phyloP scores from a whole-genome alignment of 2,329 filamentous ascomycete species.

The Fusarium abutilonis region DNA sequence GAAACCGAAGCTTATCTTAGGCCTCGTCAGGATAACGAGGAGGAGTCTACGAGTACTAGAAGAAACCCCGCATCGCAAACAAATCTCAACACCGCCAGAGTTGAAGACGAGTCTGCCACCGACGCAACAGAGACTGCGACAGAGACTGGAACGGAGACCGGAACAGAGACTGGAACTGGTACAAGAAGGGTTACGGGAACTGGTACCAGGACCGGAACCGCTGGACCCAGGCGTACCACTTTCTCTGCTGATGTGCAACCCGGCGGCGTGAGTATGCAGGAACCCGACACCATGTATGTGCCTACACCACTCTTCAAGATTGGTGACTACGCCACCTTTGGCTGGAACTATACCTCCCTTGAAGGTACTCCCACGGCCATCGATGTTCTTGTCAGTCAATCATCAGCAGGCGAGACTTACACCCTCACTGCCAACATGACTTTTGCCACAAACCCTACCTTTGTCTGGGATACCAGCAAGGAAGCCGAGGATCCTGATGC shows the following conservation, averaged over 20 bases:
- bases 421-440: constrained; percentile 73
- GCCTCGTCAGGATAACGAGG: constrained; percentile 21
- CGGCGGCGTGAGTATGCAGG: constrained; percentile 64
- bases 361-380: constrained; percentile 67
- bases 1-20: constrained; percentile 23
- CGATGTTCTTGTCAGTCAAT: constrained; percentile 68
- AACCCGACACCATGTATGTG: constrained; percentile 57
- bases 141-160: constrained; percentile 13
- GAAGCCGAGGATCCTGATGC: constrained; percentile 57
- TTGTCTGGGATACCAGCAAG: constrained; percentile 67
- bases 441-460: constrained; percentile 60
- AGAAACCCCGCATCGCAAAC: constrained; percentile 43
- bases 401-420: constrained; percentile 62
- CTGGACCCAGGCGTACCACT: constrained; percentile 50
- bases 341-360: constrained; percentile 73
- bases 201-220: constrained; percentile 40
- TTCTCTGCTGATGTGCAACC: constrained; percentile 59
- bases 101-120: constrained; percentile 18
- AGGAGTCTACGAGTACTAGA: constrained; percentile 33
- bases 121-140: constrained; percentile 32
- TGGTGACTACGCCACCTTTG: constrained; percentile 67
- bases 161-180: constrained; percentile 34
- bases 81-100: constrained; percentile 55
- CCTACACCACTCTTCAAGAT: constrained; percentile 67
- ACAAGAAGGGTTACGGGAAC: constrained; percentile 37